Conservation (phyloP, 768 basidiomycete genomes). For the Boletus speciosus region DNA sequence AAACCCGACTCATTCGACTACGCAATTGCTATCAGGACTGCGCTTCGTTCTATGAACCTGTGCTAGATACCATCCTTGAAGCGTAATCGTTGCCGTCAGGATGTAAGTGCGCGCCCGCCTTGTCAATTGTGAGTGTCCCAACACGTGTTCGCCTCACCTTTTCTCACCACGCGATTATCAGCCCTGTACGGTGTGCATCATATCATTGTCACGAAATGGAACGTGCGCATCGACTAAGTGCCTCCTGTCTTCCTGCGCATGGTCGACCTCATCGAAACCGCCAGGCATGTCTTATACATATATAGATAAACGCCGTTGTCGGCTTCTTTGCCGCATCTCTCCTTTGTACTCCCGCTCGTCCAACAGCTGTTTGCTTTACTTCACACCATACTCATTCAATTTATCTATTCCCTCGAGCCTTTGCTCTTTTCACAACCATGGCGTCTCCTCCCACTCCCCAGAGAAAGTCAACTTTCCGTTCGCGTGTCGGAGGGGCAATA, state of each 20-base stretch:
- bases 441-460: constrained; percentile 30
- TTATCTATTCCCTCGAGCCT: constrained; percentile 1
- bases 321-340: constrained; percentile 16
- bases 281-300: constrained; percentile 30
- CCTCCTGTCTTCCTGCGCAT: constrained; percentile 28
- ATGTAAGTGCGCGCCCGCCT: constrained; percentile 14
- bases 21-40: constrained; percentile 1
- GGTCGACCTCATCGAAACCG: constrained; percentile 35
- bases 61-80: constrained; percentile 5
- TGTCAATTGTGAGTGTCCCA: neutral
- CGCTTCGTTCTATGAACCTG: constrained; percentile 14
- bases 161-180: constrained; percentile 35
- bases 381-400: constrained; percentile 1
- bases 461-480: constrained; percentile 46
- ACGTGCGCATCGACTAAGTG: constrained; percentile 13
- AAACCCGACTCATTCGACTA: neutral
- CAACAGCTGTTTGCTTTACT: constrained; percentile 9
- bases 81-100: constrained; percentile 2
- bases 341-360: constrained; percentile 20
- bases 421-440: constrained; percentile 22
- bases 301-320: constrained; percentile 26
- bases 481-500: constrained; percentile 57
- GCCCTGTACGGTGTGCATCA: constrained; percentile 31
- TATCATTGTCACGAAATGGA: constrained; percentile 24
- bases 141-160: constrained; percentile 33